A percentile compares a stretch with the other conserved stretches of the same genome.
Evolutionary conservation across 192 early-diverging fungal species (phyloP).

Genomic region (Linnemannia schmuckeri): DNA sequence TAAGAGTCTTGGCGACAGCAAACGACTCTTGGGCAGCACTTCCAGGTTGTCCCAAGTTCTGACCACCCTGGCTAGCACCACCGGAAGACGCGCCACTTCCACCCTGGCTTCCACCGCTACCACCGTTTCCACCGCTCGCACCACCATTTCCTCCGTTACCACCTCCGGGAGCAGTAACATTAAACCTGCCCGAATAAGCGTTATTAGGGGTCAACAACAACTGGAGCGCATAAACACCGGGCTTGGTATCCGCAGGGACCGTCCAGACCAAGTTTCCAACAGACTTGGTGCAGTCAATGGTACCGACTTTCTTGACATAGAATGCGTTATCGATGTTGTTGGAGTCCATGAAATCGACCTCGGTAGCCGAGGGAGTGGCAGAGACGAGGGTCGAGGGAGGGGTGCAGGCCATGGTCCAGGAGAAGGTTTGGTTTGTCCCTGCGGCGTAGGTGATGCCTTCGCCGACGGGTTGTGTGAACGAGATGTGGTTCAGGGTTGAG

Average conservation of each 20-base stretch:
- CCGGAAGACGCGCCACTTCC: not conserved
- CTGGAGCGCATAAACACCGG: slow-evolving; percentile 52
- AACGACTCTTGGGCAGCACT: slow-evolving; percentile 10
- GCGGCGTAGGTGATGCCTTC: slow-evolving; percentile 47
- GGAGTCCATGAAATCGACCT: slow-evolving; percentile 57
- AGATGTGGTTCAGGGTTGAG: slow-evolving; percentile 40
- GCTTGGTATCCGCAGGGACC: slow-evolving; percentile 51
- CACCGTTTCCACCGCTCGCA: not conserved
- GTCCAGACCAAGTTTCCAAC: slow-evolving; percentile 57
- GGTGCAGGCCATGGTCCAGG: slow-evolving; percentile 53
- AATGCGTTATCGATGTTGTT: slow-evolving; percentile 57
- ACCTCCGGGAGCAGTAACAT: slow-evolving; percentile 37
- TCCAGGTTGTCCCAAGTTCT: not conserved
- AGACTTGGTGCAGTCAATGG: slow-evolving; percentile 48
- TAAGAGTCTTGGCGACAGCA: not conserved
- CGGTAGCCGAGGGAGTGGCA: slow-evolving; percentile 35
- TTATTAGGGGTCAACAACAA: slow-evolving; percentile 48
- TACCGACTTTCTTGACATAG: slow-evolving; percentile 58
- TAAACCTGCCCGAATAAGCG: slow-evolving; percentile 50
- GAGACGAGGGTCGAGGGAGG: slow-evolving; percentile 35
- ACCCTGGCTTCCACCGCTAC: not conserved
- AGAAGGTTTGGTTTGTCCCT: slow-evolving; percentile 57
- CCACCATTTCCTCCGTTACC: slow-evolving; percentile 1
- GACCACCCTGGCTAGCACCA: not conserved
- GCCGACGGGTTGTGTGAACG: slow-evolving; percentile 57